phyloP scores from a whole-genome alignment of 2,329 filamentous ascomycete species.

The Uncinocarpus reesii region DNA sequence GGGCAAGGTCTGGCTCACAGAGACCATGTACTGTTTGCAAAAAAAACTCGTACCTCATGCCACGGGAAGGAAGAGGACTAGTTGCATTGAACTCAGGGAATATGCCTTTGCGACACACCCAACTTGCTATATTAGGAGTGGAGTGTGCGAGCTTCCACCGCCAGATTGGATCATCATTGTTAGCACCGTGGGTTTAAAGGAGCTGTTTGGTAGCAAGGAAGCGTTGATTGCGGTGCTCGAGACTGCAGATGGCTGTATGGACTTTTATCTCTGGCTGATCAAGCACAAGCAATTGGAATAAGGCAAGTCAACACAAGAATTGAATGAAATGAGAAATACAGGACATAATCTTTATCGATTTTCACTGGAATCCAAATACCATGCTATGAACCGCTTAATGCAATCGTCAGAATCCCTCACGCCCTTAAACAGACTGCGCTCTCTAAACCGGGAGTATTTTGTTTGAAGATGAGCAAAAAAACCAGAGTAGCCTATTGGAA shows the following conservation, averaged over 20 bases:
- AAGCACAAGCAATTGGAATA: no score
- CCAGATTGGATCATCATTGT: constrained; percentile 20
- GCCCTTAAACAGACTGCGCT: no score
- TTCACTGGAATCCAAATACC: no score
- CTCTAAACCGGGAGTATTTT: no score
- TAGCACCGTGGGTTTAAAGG: constrained; percentile 7
- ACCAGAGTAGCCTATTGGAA: constrained; percentile 15
- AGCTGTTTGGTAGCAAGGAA: constrained; percentile 10
- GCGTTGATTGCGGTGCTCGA: constrained; percentile 7
- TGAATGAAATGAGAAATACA: no score
- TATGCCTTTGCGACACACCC: constrained; percentile 21
- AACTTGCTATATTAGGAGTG: constrained; percentile 20
- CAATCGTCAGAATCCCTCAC: no score
- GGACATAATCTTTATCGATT: no score
- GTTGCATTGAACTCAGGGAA: constrained; percentile 16
- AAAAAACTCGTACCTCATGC: constrained; percentile 20
- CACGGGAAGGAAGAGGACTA: constrained; percentile 13
- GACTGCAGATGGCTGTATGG: constrained; percentile 6
- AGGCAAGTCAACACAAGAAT: no score
- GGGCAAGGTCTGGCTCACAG: constrained; percentile 22
- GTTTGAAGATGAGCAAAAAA: background rate
- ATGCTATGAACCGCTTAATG: no score
- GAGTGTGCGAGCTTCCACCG: constrained; percentile 19
- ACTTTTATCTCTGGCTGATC: constrained; percentile 13
- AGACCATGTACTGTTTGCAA: constrained; percentile 25